Conservation (phyloP, 495 filamentous ascomycete genomes). For the Trichoderma erinaceum region DNA sequence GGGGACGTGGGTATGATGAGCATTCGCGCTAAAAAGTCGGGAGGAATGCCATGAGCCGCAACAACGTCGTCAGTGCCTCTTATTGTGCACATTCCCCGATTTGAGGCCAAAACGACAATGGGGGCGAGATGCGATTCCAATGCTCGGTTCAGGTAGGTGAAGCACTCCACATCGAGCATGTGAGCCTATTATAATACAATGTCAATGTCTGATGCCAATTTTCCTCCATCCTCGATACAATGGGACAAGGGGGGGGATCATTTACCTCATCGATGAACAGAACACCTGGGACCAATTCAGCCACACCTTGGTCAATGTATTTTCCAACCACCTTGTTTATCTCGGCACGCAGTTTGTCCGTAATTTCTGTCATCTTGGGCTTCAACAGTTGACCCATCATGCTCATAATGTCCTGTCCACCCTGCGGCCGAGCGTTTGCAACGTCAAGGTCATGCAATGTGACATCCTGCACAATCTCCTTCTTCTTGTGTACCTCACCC, state of each 20-base stretch:
- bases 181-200: constrained; percentile 60
- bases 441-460: constrained; percentile 95
- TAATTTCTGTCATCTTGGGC: constrained; percentile 97
- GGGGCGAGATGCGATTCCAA: constrained; percentile 89
- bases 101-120: constrained; percentile 95
- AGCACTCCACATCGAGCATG: constrained; percentile 98
- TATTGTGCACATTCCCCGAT: constrained; percentile 85
- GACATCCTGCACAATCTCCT: constrained; percentile 99
- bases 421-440: constrained; percentile 89
- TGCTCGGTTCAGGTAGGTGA: constrained; percentile 96
- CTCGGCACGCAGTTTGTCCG: constrained; percentile 87
- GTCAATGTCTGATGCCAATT: constrained; percentile 18
- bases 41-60: constrained; percentile 86
- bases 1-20: constrained; percentile 91
- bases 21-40: constrained; percentile 84
- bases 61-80: constrained; percentile 76
- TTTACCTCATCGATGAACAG: constrained; percentile 96
- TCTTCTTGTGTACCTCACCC: constrained; percentile 99
- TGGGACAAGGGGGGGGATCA: constrained; percentile 2
- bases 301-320: constrained; percentile 97
- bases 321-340: constrained; percentile 98
- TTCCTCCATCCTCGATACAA: background rate
- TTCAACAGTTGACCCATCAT: constrained; percentile 99
- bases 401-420: constrained; percentile 98
- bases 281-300: constrained; percentile 92